Conservation (phyloP, 345 rosid genomes). For the Citrus mangshanensis region DNA sequence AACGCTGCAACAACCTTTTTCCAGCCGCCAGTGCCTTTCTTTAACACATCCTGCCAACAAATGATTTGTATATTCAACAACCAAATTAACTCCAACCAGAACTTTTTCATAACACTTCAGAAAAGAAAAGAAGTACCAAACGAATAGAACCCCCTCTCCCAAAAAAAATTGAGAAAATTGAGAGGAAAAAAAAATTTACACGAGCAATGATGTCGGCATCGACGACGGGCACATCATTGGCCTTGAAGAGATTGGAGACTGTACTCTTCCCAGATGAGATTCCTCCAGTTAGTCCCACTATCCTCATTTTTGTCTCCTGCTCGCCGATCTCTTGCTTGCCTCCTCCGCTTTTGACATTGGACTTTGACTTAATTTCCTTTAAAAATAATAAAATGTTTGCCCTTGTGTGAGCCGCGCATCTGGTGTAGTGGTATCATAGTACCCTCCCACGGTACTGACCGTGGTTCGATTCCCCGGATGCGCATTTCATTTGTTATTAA, state of each 20-base stretch:
- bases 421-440: conserved; percentile 96
- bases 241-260: conserved; percentile 74
- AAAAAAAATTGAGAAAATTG: background rate
- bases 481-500: conserved; percentile 19
- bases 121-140: too few species aligned
- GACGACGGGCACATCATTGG: conserved; percentile 65
- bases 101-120: too few species aligned
- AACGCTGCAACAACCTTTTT: conserved; percentile 54
- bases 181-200: conserved; percentile 26
- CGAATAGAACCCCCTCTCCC: too few species aligned
- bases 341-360: background rate
- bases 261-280: conserved; percentile 93
- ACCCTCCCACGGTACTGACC: conserved; percentile 99
- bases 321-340: background rate
- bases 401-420: conserved; percentile 38
- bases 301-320: conserved; percentile 46
- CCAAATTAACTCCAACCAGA: background rate
- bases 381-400: background rate
- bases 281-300: conserved; percentile 86
- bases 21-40: conserved; percentile 64
- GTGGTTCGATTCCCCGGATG: conserved; percentile 97
- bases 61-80: background rate
- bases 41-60: conserved; percentile 52
- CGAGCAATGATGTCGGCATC: conserved; percentile 85
- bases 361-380: rapidly evolving